These are phyloP conservation scores for Quercus phellos DNA, from an alignment of 331 rosid genomes.

Conservation along the genomic window DNA sequence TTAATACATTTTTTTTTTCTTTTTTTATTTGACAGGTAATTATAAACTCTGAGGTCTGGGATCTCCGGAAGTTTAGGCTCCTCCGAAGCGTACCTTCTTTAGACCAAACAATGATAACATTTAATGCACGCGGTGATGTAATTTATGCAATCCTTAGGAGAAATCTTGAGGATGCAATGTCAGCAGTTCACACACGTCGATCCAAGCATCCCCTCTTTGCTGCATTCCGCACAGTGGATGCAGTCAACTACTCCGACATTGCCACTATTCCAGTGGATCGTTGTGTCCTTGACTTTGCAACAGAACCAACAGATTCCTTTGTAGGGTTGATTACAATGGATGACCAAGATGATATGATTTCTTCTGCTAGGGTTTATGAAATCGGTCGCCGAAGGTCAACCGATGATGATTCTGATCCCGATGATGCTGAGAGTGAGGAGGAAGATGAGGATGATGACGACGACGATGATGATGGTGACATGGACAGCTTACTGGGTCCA, in stretches of 20 bases:
- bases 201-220: conserved; percentile 78
- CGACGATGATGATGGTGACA: conserved; percentile 30
- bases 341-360: conserved; percentile 90
- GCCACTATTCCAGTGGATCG: conserved; percentile 91
- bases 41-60: conserved; percentile 99
- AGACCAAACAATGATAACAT: conserved; percentile 85
- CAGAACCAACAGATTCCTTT: conserved; percentile 88
- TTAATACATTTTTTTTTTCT: not conserved
- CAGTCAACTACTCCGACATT: conserved; percentile 87
- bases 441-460: conserved; percentile 84
- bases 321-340: conserved; percentile 93
- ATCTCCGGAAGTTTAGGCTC: conserved; percentile 84
- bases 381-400: conserved; percentile 93
- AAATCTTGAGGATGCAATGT: conserved; percentile 92
- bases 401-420: conserved; percentile 97
- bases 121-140: conserved; percentile 89
- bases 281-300: conserved; percentile 90
- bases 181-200: conserved; percentile 79
- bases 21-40: conserved; percentile 52
- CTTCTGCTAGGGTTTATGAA: conserved; percentile 84
- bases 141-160: conserved; percentile 94
- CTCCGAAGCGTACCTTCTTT: conserved; percentile 91
- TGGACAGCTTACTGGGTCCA: conserved; percentile 68
- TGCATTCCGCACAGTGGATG: conserved; percentile 96
- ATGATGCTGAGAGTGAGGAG: conserved; percentile 91